Evolutionary conservation across 129 eudicot species (phyloP), one percentile per base, ranked within the genome.

Genomic region (Flaveria ramosissima): DNA sequence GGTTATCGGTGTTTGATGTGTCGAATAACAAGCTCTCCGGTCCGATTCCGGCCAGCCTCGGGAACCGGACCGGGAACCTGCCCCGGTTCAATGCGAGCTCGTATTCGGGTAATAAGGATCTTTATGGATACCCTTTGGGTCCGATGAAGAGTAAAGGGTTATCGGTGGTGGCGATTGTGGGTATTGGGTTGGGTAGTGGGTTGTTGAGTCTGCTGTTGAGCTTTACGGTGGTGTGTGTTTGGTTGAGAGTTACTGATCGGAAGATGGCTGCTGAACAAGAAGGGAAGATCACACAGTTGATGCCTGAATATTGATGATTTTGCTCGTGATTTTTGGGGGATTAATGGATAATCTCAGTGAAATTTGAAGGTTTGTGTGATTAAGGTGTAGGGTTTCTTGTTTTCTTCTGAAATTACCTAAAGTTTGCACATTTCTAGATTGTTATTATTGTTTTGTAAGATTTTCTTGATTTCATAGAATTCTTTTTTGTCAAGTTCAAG

Each of bases 171-270:
- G 89, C 85, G 20, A 93, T 93, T 20, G 98, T 93, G 1, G 92
- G 89, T 76, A 93, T 93, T 78, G 98, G 98, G 45, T 79, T 93
- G 57, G 98, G 96, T 17, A 93, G 98, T 66, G 98, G 98, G 85
- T 78, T 93, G 70, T 42, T 93, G 83, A 93, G 98, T 72, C 74
- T 93, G 85, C 79, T 91, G 15, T 64, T 93, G 14, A 93, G 98
- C 56, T 93, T 91, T 42, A 84, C 85, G 12, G 96, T 88, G 27
- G 98, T 93, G n/a, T 93, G 98, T 80, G 68, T 91, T 3, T 93
- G 98, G 85, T 61, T 81, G 75, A 81, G 85, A 81, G 81, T 76
- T 13, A 36, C 72, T n/a, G 85, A 81, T 36, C 64, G 51, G 27
- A 76, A 76, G 16, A 75, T 81, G 85, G 85, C 81, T 50, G 77